Base-by-base conservation (phyloP, 257 asterid species). In the Fraxinus excelsior region DNA sequence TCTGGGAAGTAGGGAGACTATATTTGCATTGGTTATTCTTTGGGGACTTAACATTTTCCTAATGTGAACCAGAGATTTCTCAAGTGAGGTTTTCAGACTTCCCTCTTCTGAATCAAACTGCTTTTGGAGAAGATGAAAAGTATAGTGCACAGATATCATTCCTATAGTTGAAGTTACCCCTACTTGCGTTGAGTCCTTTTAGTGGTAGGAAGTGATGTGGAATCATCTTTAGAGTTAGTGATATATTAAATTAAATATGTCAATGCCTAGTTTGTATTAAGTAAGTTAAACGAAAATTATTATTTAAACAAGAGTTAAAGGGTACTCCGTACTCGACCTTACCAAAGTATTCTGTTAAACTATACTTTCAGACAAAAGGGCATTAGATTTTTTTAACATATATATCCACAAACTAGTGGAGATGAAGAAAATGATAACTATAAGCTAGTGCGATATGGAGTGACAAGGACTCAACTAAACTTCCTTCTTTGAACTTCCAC, bases 81-180 rank as follows among this genome's bases (percentile, higher is more conserved):
- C 10, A 76, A 76, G 82, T 75, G 79, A 84, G 86, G 80, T 35
- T 80, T 82, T 79, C 76, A 32, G 78, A 70, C 83, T 75, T 76
- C 80, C 88, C 82, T 77, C 77, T 81, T 81, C 40, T 69, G 83
- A 77, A 77, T 62, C 31, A 58, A 42, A 67, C 80, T 56, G 64
- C 14, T 49, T 51, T 77, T 74, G 74, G 80, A 72, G 23, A 77
- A 64, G 26, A 62, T 62, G 71, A 77, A 62, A 73, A 76, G 32
- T 49, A 86, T 83, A 88, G 84, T 81, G 85, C 88, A 90, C 86
- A 82, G 84, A 68, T 35, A 76, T 70, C 76, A 78, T 86, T 68
- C 62, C 38, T 74, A 79, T 37, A 67, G 80, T 82, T 49, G 79
- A 28, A 79, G 78, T 56, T 58, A 60, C 32, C 65, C 37, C 19